Percentiles rank a stretch among this genome's conserved stretches.
Conservation (phyloP, 73 alveolate genomes). For the Stentor coeruleus region DNA sequence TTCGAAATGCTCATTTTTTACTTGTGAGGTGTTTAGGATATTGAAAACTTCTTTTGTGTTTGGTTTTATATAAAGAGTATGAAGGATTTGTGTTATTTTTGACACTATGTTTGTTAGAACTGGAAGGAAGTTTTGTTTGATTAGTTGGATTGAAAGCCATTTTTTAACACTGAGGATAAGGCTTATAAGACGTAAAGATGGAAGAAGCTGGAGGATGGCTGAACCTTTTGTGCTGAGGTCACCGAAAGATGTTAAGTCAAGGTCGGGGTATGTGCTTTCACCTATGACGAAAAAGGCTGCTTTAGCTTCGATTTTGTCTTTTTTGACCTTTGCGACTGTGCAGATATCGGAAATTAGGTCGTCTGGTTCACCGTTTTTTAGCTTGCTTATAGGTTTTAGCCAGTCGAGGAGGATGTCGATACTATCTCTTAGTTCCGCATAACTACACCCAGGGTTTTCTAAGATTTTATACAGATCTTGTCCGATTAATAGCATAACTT, state of each 20-base stretch:
- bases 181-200: not conserved
- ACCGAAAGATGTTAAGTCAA: not conserved
- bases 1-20: constrained; percentile 1
- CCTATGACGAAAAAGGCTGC: not conserved
- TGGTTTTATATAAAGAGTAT: not conserved
- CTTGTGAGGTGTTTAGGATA: not conserved
- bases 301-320: constrained; percentile 16
- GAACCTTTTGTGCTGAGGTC: constrained; percentile 14
- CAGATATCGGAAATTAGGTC: not conserved
- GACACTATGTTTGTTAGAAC: not conserved
- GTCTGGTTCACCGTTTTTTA: not conserved
- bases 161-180: not conserved
- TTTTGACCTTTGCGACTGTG: not conserved
- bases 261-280: not conserved
- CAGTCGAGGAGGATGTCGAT: not conserved
- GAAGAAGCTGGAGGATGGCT: constrained; percentile 10
- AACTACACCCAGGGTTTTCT: not conserved
- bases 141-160: constrained; percentile 8
- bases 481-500: not conserved
- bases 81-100: not conserved
- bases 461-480: not conserved
- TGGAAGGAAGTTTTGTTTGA: not conserved
- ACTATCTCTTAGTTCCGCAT: not conserved
- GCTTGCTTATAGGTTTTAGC: not conserved
- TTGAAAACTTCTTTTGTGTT: not conserved